These are phyloP conservation scores for Rhizomucor pusillus DNA, from an alignment of 371 early-diverging fungal genomes.

Conservation along the genomic window DNA sequence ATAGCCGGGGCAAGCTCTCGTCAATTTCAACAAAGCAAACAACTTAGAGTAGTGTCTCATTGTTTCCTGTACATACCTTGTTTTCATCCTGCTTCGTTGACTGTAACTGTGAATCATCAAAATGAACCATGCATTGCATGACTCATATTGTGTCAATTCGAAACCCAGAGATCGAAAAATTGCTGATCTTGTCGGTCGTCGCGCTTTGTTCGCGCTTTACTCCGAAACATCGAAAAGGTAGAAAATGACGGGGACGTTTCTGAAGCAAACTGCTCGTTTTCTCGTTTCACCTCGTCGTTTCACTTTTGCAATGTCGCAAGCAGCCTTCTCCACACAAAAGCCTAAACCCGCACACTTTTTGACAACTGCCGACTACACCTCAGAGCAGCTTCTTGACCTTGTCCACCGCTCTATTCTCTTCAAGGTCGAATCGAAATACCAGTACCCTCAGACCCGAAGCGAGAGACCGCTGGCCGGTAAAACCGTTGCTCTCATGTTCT, in stretches of 20 bases:
- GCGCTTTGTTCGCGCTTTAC: neutral
- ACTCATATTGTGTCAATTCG: no score
- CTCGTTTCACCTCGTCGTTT: constrained; percentile 4
- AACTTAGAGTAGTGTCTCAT: no score
- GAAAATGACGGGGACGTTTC: neutral
- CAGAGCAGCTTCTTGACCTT: constrained; percentile 44
- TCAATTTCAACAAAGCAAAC: no score
- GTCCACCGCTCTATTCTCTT: constrained; percentile 41
- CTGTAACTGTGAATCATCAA: no score
- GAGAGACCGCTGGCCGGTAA: constrained; percentile 68
- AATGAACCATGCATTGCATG: no score
- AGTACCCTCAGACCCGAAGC: constrained; percentile 30
- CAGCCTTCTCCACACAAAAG: constrained; percentile 12
- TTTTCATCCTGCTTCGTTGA: no score
- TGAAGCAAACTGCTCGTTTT: neutral
- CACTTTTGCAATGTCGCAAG: constrained; percentile 8
- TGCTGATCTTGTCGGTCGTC: no score
- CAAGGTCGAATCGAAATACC: constrained; percentile 43
- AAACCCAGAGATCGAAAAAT: no score
- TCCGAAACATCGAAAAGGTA: constrained; percentile 1
- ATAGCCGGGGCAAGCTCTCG: no score
- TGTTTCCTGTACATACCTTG: no score
- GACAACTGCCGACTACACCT: constrained; percentile 47
- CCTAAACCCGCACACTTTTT: constrained; percentile 45
- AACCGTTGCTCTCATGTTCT: constrained; percentile 85